Conservation (phyloP, 108 stramenopile genomes). For the Cyclotella sp. region DNA sequence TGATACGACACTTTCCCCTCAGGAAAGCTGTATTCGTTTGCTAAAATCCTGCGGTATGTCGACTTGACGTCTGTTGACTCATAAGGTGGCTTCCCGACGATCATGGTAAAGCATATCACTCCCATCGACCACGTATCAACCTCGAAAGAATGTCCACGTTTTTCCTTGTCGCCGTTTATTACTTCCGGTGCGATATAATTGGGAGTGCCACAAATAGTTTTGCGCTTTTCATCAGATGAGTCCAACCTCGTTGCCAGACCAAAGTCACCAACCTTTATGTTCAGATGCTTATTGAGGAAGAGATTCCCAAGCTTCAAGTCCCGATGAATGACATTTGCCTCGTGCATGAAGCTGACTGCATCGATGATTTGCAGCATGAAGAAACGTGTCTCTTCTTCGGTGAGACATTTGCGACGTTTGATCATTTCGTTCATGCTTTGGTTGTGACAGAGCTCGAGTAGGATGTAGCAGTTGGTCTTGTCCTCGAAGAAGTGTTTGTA, state of each 20-base stretch:
- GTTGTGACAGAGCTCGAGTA: conserved; percentile 97
- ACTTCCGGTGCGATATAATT: conserved; percentile 99
- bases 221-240: conserved; percentile 85
- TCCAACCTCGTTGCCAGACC: conserved; percentile 94
- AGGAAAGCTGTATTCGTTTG: conserved; percentile 95
- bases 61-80: conserved; percentile 98
- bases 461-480: conserved; percentile 94
- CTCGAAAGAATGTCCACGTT: conserved; percentile 93
- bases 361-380: conserved; percentile 88
- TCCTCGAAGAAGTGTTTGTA: conserved; percentile 99
- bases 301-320: conserved; percentile 99
- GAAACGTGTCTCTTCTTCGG: conserved; percentile 86
- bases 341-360: conserved; percentile 92
- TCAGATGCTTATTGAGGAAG: conserved; percentile 86
- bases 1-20: conserved; percentile 73
- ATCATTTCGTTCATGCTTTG: conserved; percentile 96
- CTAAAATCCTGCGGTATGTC: conserved; percentile 96
- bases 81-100: conserved; percentile 98
- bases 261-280: conserved; percentile 94
- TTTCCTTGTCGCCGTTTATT: conserved; percentile 87
- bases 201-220: conserved; percentile 99
- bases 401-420: conserved; percentile 88
- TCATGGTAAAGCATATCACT: conserved; percentile 95
- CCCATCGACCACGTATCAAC: conserved; percentile 99
- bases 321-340: conserved; percentile 93